Evolutionary conservation across 129 eudicot species (phyloP), one percentile per base, ranked within the genome.

Genomic region (Chrysanthemum makinoi): DNA sequence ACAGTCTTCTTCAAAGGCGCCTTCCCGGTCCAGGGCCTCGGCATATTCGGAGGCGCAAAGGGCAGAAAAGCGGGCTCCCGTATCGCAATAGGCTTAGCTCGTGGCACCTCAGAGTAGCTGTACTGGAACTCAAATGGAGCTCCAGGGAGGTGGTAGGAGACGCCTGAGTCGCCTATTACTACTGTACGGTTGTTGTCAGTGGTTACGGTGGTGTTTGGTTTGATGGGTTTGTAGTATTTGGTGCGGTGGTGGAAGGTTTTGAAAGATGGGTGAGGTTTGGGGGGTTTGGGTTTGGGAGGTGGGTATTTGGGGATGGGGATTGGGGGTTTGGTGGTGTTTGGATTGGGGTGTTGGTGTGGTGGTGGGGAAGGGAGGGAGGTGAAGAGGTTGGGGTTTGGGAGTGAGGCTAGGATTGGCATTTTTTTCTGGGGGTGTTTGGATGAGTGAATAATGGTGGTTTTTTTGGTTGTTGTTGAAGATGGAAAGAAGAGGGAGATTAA

Each of bases 1-100:
- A 78, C 73, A 5, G 82, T 19, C 76, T 89, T 84, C 75, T 87
- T 89, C 87, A 94, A 59, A 2, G 98, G 98, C 22, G 98, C 95
- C 68, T 89, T 94, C 28, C 98, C 98, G 5, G 98, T 94, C 98
- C 98, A 94, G 2, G 98, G 98, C 69, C 98, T 54, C 0, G 90
- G 90, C 98, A 94, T 94, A 49, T 85, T 77, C 6, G 96, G 95
- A 17, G 98, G 98, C 6, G 96, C 98, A 47, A 94, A 94, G 30
- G 98, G 98, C 67, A 94, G 76, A 59, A 94, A 94, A 2, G 98
- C 96, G 17, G 98, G 98, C 61, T 94, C 98, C 0, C 98, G 91
- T 16, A 94, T 82, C 2, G 95, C 96, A 18, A 89, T 14, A 2
- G 98, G 95, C 82, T 87, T 85, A 13, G 83, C 98, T 55, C 87